Evolutionary conservation across 352 stramenopile species (phyloP).

Genomic region (Pythium phragmitis): DNA sequence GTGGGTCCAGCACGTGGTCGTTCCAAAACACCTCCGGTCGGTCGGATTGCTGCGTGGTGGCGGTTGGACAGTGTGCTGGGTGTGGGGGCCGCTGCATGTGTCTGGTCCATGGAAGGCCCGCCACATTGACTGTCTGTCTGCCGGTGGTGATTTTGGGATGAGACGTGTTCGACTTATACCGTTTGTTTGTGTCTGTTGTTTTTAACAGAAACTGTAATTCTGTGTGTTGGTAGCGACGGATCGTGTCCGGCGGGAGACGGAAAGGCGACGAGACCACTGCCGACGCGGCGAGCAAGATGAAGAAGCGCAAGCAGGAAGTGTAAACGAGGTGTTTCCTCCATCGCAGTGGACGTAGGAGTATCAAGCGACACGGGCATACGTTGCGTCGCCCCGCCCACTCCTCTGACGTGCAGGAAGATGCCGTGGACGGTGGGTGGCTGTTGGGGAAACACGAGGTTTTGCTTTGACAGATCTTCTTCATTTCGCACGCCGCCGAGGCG

Average conservation of each 20-base stretch:
- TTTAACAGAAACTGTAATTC: constrained; percentile 92
- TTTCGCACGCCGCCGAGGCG: constrained; percentile 1
- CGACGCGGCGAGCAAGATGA: constrained; percentile 46
- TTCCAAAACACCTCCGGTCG: constrained; percentile 34
- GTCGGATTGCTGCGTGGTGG: constrained; percentile 26
- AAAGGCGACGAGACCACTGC: constrained; percentile 65
- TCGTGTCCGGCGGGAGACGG: constrained; percentile 56
- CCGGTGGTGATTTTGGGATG: constrained; percentile 28
- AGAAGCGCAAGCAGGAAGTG: constrained; percentile 78
- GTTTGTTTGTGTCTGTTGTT: constrained; percentile 64
- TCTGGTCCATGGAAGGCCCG: constrained; percentile 29
- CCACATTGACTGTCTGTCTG: constrained; percentile 18
- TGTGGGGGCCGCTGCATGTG: constrained; percentile 29
- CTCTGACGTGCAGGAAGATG: neutral
- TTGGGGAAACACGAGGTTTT: neutral
- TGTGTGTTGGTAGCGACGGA: constrained; percentile 87
- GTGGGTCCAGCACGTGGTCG: constrained; percentile 25
- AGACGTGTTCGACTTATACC: constrained; percentile 79
- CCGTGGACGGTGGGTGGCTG: neutral
- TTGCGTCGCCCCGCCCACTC: neutral
- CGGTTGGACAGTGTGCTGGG: constrained; percentile 32
- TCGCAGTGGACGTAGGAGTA: neutral
- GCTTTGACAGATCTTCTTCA: constrained; percentile 3
- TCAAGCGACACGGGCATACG: neutral
- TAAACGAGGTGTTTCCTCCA: constrained; percentile 6